Base-by-base conservation (phyloP, 192 early-diverging fungal genomes). In the Kappamyces sp. region DNA sequence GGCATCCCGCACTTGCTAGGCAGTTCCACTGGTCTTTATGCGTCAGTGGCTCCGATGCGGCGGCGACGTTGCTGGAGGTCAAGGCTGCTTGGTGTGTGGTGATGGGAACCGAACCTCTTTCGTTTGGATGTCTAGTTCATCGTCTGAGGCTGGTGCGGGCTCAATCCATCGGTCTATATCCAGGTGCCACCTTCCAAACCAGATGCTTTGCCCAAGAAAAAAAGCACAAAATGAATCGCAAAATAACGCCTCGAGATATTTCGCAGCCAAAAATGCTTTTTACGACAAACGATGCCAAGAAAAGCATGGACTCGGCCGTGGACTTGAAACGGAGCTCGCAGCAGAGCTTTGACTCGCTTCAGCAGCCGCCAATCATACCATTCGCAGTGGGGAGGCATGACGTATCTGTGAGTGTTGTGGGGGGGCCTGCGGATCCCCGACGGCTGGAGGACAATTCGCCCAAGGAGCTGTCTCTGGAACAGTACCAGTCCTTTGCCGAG, bases 401-500 rank as follows among this genome's bases (percentile, higher is more conserved):
- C 47, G 62, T 45, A 3, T 63, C 62, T 31, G 62, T 46, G 14
- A 55, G 52, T 7, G 52, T 63, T 36, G 62, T 33, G 5, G 69
- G 69, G 4, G 69, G 69, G 3, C 69, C 69, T 1, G 33, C 37
- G 32, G 69, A 71, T 54, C 69, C 69, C 3, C 35, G 65, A 35
- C n/a, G 45, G 34, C 22, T 54, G 37, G 52, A 47, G 43, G 36
- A 36, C 7, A 12, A 58, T 8, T 46, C 68, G 45, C 70, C 70
- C 39, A 55, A 66, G 38, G 57, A 37, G 31, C 48, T 81, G 49
- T 47, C 70, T 9, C 49, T 75, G 45, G 64, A 66, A 47, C 64
- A 75, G 33, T 81, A 70, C 48, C 66, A 70, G 48, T 59, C 45
- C 30, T 81, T 74, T 66, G 71, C 69, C 39, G 66, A 69, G 54